A percentile compares a stretch with the other conserved stretches of the same genome.
phyloP scores from a whole-genome alignment of 2,329 filamentous ascomycete genomes.

The Pseudocercospora fuligena region DNA sequence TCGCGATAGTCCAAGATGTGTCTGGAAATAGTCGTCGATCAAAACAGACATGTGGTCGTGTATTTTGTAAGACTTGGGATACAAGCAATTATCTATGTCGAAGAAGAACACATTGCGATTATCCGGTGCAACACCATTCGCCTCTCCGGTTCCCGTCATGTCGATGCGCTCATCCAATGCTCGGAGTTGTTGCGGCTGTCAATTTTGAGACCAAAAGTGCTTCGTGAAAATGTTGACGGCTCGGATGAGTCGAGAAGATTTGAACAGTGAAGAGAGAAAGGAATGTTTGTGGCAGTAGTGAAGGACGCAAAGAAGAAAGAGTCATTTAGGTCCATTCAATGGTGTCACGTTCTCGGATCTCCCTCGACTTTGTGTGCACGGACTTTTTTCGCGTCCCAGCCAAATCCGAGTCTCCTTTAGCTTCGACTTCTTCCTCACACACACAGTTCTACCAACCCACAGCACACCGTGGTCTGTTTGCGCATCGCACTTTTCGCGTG shows the following conservation, averaged over 20 bases:
- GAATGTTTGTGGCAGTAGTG: not conserved
- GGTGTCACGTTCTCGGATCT: not conserved
- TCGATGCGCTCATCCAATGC: not conserved
- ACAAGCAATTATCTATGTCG: slow-evolving; percentile 98
- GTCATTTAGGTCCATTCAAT: not conserved
- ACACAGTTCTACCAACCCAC: not conserved
- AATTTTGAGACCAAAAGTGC: not conserved
- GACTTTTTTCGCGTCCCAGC: not conserved
- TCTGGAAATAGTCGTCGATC: slow-evolving; percentile 70
- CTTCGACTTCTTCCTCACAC: not conserved
- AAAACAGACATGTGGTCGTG: slow-evolving; percentile 86
- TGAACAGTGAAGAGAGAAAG: not conserved
- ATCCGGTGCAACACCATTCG: slow-evolving; percentile 13
- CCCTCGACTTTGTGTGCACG: slow-evolving; percentile 5
- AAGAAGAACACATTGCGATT: slow-evolving; percentile 68
- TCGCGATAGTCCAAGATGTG: slow-evolving; percentile 72
- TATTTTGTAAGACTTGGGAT: slow-evolving; percentile 76
- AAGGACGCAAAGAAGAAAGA: not conserved
- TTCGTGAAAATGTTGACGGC: too few relatives aligned
- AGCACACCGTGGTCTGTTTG: not conserved
- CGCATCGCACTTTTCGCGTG: not conserved
- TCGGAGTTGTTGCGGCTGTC: not conserved
- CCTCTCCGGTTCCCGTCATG: slow-evolving; percentile 19
- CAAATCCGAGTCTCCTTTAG: not conserved
- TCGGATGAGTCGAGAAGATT: not conserved